Percentiles rank a stretch among this genome's conserved stretches.
phyloP scores from a whole-genome alignment of 2,329 filamentous ascomycete species.

The Ophiobolus disseminans region DNA sequence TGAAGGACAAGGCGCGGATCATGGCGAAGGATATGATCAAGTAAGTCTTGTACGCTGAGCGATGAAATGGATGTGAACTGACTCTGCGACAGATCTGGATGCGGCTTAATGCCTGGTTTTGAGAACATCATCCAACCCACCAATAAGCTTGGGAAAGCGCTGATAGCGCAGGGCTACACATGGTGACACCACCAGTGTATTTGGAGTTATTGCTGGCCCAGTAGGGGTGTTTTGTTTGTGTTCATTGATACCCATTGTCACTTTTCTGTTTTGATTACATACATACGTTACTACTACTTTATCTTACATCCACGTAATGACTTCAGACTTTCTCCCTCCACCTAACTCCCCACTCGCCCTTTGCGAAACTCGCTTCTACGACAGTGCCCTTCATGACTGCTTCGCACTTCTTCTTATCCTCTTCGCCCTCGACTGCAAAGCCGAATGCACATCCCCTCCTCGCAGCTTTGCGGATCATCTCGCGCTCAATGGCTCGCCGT shows the following conservation, averaged over 20 bases:
- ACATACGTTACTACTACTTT: conserved; percentile 7
- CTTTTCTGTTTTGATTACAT: conserved; percentile 9
- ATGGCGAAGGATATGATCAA: conserved; percentile 50
- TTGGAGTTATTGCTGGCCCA: neutral
- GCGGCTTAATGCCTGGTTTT: conserved; percentile 38
- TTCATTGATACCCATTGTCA: conserved; percentile 27
- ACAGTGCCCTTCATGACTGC: conserved; percentile 65
- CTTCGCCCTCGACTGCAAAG: conserved; percentile 43
- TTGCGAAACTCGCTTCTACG: conserved; percentile 67
- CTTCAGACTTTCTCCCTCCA: conserved; percentile 57
- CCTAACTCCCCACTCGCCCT: conserved; percentile 65
- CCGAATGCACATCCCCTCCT: conserved; percentile 67
- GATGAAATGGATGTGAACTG: conserved; percentile 8
- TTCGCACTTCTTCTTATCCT: conserved; percentile 59
- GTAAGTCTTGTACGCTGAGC: conserved; percentile 32
- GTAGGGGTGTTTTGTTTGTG: neutral
- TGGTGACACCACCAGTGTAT: conserved; percentile 17
- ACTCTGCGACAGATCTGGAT: conserved; percentile 31
- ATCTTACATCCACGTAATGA: neutral
- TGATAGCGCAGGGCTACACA: conserved; percentile 27
- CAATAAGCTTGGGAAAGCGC: conserved; percentile 21
- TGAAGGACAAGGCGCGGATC: conserved; percentile 56
- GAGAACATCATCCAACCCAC: conserved; percentile 27
- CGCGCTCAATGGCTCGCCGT: conserved; percentile 57
- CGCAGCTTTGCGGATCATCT: conserved; percentile 69